Conservation (phyloP, 768 basidiomycete genomes). For the Amanita polypyramis region DNA sequence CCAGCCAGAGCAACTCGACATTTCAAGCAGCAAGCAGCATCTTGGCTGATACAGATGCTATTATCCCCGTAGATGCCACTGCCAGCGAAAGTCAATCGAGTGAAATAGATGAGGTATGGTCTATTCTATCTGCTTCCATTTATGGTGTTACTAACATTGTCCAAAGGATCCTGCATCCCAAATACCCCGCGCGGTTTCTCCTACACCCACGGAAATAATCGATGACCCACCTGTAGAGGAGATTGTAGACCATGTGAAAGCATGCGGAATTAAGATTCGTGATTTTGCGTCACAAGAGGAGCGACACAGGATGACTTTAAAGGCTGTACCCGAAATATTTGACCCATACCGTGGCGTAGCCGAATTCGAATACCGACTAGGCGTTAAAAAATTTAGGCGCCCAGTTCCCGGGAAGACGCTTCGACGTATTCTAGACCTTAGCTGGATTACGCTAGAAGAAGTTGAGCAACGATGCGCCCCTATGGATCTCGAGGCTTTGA, state of each 20-base stretch:
- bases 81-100: background rate
- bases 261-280: conserved; percentile 27
- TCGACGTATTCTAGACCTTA: conserved; percentile 25
- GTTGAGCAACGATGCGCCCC: conserved; percentile 17
- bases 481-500: conserved; percentile 26
- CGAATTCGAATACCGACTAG: conserved; percentile 30
- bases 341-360: conserved; percentile 26
- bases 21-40: background rate
- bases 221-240: conserved; percentile 21
- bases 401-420: conserved; percentile 28
- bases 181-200: conserved; percentile 19
- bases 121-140: background rate
- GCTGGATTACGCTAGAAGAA: conserved; percentile 28
- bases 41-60: background rate
- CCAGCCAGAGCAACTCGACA: background rate
- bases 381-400: conserved; percentile 16
- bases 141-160: background rate
- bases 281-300: conserved; percentile 23
- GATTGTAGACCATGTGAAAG: conserved; percentile 17
- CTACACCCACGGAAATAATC: conserved; percentile 24
- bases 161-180: conserved; percentile 3
- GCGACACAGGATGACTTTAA: conserved; percentile 7
- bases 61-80: too few species aligned
- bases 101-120: background rate
- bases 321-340: conserved; percentile 23